Evolutionary conservation across 306 rosid genomes (phyloP).

Genomic region (Cucumis sativus): DNA sequence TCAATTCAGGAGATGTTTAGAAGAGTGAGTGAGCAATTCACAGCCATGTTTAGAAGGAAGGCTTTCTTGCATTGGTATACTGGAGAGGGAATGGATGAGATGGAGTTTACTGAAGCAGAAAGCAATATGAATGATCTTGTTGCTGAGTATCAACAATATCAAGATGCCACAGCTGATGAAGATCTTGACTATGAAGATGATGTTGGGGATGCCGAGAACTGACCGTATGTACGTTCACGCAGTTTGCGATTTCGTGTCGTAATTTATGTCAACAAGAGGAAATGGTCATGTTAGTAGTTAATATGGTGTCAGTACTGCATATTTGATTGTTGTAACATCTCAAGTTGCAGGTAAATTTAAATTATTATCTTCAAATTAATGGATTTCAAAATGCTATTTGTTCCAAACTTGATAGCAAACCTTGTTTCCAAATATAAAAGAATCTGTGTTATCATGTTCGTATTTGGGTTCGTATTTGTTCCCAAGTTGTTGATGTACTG

Average conservation of each 20-base stretch:
- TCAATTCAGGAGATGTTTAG: constrained; percentile 73
- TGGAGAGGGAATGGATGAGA: constrained; percentile 10
- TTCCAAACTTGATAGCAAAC: not conserved
- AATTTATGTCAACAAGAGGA: too few relatives aligned
- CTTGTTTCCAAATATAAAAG: not conserved
- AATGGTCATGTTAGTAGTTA: too few relatives aligned
- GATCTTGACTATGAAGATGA: constrained; percentile 33
- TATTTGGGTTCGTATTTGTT: not conserved
- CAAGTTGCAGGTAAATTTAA: too few relatives aligned
- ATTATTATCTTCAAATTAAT: too few relatives aligned
- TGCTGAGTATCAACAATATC: constrained; percentile 71
- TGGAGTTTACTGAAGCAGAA: constrained; percentile 8
- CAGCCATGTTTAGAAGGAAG: constrained; percentile 74
- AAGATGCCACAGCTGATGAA: constrained; percentile 41
- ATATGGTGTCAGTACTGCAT: too few relatives aligned
- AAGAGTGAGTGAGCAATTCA: constrained; percentile 68
- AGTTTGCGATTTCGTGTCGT: constrained; percentile 9
- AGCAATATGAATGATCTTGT: constrained; percentile 81
- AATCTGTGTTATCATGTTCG: not conserved
- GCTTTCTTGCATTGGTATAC: constrained; percentile 39
- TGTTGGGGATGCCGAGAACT: constrained; percentile 22
- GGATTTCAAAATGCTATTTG: not conserved
- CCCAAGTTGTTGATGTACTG: not conserved
- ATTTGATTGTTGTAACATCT: not conserved
- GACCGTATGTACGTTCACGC: constrained; percentile 17